These are phyloP conservation scores for Prunus yedoensis DNA, from an alignment of 331 rosid species.

Conservation along the genomic window DNA sequence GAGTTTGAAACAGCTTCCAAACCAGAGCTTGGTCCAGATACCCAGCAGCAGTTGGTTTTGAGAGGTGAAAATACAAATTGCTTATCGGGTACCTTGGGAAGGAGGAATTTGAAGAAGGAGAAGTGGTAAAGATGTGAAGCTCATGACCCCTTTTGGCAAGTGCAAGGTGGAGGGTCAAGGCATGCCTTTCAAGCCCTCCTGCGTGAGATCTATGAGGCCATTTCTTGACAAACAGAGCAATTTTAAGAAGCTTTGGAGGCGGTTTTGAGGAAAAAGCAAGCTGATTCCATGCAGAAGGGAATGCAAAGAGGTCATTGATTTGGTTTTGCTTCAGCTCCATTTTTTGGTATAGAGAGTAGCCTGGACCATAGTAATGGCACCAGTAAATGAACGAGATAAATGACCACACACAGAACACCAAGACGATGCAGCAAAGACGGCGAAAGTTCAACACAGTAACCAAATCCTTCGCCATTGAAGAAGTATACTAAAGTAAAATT, in stretches of 20 bases:
- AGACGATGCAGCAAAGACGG: conserved; percentile 29
- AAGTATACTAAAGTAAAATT: conserved; percentile 3
- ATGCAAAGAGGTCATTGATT: conserved; percentile 44
- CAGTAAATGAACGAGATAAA: conserved; percentile 42
- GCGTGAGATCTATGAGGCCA: conserved; percentile 69
- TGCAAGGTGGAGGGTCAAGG: conserved; percentile 61
- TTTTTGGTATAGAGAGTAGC: conserved; percentile 32
- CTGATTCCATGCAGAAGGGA: conserved; percentile 66
- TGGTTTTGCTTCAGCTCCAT: conserved; percentile 31
- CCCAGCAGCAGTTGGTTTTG: conserved; percentile 58
- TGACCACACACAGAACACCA: conserved; percentile 38
- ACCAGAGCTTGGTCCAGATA: conserved; percentile 55
- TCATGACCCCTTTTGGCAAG: conserved; percentile 70
- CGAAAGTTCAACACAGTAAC: conserved; percentile 36
- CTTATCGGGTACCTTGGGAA: conserved; percentile 15
- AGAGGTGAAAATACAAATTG: conserved; percentile 52
- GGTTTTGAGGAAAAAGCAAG: conserved; percentile 45
- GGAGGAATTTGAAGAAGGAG: conserved; percentile 33
- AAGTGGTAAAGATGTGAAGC: conserved; percentile 68
- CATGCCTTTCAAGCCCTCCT: conserved; percentile 77
- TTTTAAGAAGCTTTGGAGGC: conserved; percentile 49
- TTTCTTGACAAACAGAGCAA: conserved; percentile 74
- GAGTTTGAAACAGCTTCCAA: conserved; percentile 59
- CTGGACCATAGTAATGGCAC: conserved; percentile 42
- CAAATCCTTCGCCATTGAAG: conserved; percentile 48